Evolutionary conservation across 768 basidiomycete species (phyloP).

Genomic region (Tulasnella calospora): DNA sequence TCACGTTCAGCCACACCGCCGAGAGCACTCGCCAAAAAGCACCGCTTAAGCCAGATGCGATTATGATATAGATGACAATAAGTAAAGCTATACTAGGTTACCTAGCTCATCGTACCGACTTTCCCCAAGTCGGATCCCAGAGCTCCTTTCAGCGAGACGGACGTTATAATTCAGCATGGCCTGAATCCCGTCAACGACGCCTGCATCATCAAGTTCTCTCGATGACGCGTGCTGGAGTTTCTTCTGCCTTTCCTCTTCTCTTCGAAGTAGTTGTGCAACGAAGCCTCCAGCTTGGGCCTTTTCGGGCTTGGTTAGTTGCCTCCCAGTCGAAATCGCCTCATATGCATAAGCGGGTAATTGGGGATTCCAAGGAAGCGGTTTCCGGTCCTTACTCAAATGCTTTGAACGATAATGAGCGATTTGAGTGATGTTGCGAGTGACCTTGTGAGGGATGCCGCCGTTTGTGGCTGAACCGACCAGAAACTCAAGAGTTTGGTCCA

Average conservation of each 20-base stretch:
- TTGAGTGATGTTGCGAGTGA: slow-evolving; percentile 26
- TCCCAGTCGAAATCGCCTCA: not conserved
- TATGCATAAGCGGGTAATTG: not conserved
- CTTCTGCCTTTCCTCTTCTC: not conserved
- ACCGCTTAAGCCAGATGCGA: not conserved
- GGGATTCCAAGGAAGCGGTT: slow-evolving; percentile 8
- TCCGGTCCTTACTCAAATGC: not conserved
- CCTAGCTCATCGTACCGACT: slow-evolving; percentile 9
- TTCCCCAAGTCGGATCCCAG: slow-evolving; percentile 10
- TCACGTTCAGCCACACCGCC: not conserved
- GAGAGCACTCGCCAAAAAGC: not conserved
- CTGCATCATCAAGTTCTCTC: not conserved
- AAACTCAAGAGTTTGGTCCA: slow-evolving; percentile 29
- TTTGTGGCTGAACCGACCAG: slow-evolving; percentile 25
- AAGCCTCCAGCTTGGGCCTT: slow-evolving; percentile 4
- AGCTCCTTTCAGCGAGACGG: slow-evolving; percentile 14
- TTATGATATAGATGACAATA: not conserved
- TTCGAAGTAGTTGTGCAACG: not conserved
- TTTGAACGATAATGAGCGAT: slow-evolving; percentile 13
- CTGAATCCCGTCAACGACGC: not conserved
- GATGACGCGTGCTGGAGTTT: not conserved
- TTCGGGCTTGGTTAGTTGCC: not conserved
- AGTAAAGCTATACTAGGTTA: slow-evolving; percentile 1
- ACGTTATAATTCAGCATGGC: not conserved
- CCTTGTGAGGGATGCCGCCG: slow-evolving; percentile 16